Evolutionary conservation across 2,329 filamentous ascomycete genomes (phyloP).

Genomic region (Diaporthe sp.): DNA sequence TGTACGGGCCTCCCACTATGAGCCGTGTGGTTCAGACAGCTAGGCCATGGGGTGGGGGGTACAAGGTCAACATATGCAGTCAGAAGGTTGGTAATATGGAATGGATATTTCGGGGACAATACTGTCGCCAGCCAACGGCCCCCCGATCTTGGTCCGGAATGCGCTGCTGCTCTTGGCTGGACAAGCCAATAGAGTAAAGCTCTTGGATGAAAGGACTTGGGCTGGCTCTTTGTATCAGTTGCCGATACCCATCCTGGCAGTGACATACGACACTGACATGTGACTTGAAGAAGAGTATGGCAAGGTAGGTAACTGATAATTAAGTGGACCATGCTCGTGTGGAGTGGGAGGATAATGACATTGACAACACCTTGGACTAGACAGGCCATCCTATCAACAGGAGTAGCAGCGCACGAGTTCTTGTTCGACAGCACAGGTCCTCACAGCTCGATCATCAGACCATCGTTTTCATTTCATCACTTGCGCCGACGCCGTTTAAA

Average conservation of each 20-base stretch:
- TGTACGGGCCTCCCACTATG: too few species aligned
- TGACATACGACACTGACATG: too few species aligned
- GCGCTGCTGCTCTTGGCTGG: not conserved
- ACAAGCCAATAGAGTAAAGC: not conserved
- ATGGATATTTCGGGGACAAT: too few species aligned
- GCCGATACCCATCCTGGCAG: not conserved
- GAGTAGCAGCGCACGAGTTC: not conserved
- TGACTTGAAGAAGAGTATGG: not conserved
- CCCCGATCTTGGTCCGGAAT: not conserved
- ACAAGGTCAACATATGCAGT: too few species aligned
- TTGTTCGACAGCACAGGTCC: not conserved
- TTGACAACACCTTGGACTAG: not conserved
- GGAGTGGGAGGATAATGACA: not conserved
- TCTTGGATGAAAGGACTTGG: too few species aligned
- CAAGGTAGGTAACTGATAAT: not conserved
- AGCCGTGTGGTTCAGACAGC: not conserved
- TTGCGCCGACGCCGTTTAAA: conserved; percentile 37
- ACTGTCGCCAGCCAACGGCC: not conserved
- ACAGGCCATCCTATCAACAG: not conserved
- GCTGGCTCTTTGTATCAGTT: too few species aligned
- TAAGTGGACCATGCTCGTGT: not conserved
- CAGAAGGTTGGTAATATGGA: too few species aligned
- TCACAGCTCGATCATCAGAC: conserved; percentile 28
- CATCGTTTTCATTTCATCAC: conserved; percentile 35
- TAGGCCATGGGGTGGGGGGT: not conserved